Base-by-base conservation (phyloP, 108 stramenopile species). In the Parietichytrium sp. region DNA sequence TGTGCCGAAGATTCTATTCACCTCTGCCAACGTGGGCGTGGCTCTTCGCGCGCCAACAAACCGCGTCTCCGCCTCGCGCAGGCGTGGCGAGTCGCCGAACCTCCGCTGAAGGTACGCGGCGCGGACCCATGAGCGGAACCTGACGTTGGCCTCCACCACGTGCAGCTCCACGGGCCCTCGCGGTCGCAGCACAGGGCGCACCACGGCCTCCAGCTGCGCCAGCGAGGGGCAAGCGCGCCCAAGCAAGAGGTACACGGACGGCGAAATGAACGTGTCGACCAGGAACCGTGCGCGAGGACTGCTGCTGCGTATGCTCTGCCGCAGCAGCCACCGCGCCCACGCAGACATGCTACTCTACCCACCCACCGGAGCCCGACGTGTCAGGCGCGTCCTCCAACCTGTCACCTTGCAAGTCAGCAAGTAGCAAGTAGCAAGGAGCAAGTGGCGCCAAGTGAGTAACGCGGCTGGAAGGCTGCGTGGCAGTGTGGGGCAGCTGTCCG, bases 91-190 rank as follows among this genome's bases (percentile, higher is more conserved):
- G 38, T 72, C 10, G 10, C 61, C 61, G 20, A 72, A 72, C n/a
- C 61, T 16, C 42, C 45, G 61, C 42, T 72, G 38, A 6, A 72
- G 42, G 42, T 45, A 72, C 42, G 61, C 61, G 42, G 36, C 45
- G 20, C 61, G 61, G 42, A 72, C 61, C 61, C 61, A 72, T 10
- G 61, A 72, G 1, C 61, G 33, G 33, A 72, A 72, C 10, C 61
- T 10, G 42, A 72, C 45, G 3, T 72, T 72, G 8, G 10, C 25
- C 42, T 72, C 61, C 15, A 72, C 61, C 42, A 6, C 61, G 61
- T 72, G 61, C 61, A 72, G 42, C 38, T 72, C 61, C 13, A 72
- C 61, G 13, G 29, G 29, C 13, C 8, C 33, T 13, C 61, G 38
- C 23, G 61, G 61, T 25, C 2, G 33, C 38, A 72, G 61, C 33